These are phyloP conservation scores for Cyanidiococcus yangmingshanensis DNA, from an alignment of 23 red algal genomes.

Conservation along the genomic window DNA sequence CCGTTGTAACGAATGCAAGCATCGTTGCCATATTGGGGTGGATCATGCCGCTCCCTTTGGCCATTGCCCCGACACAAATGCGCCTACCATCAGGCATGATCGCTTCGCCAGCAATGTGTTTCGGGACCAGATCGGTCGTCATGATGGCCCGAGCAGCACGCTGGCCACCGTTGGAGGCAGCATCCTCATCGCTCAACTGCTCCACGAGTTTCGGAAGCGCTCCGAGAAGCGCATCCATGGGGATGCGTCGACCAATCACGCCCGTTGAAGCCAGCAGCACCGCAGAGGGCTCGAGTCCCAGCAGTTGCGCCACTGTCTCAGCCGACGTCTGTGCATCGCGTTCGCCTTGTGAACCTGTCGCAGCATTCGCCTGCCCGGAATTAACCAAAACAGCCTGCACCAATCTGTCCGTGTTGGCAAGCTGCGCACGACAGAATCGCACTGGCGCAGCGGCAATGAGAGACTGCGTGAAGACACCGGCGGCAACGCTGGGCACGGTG, in stretches of 20 bases:
- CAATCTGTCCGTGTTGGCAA: conserved; percentile 20
- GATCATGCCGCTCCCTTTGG: conserved; percentile 97
- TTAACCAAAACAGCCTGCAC: conserved; percentile 69
- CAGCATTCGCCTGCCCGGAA: conserved; percentile 96
- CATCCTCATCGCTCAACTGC: conserved; percentile 18
- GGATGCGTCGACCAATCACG: conserved; percentile 75
- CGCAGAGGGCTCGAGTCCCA: conserved; percentile 25
- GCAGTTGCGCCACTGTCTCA: conserved; percentile 19
- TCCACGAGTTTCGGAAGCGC: conserved; percentile 39
- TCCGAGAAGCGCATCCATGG: conserved; percentile 36
- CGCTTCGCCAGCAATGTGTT: conserved; percentile 43
- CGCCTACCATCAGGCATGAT: conserved; percentile 29
- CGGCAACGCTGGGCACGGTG: conserved; percentile 34
- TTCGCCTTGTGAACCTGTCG: conserved; percentile 48
- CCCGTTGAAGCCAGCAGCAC: conserved; percentile 87
- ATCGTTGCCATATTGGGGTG: conserved; percentile 98
- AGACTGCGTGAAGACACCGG: conserved; percentile 78
- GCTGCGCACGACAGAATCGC: conserved; percentile 38
- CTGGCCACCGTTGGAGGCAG: conserved; percentile 25
- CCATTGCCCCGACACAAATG: conserved; percentile 79
- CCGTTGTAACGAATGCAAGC: conserved; percentile 70
- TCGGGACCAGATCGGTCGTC: conserved; percentile 83
- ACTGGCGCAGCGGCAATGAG: conserved; percentile 82
- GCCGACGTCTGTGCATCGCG: conserved; percentile 37
- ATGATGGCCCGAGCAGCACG: conserved; percentile 79